phyloP scores from a whole-genome alignment of 2,329 filamentous ascomycete genomes.

The Colletotrichum agaves region DNA sequence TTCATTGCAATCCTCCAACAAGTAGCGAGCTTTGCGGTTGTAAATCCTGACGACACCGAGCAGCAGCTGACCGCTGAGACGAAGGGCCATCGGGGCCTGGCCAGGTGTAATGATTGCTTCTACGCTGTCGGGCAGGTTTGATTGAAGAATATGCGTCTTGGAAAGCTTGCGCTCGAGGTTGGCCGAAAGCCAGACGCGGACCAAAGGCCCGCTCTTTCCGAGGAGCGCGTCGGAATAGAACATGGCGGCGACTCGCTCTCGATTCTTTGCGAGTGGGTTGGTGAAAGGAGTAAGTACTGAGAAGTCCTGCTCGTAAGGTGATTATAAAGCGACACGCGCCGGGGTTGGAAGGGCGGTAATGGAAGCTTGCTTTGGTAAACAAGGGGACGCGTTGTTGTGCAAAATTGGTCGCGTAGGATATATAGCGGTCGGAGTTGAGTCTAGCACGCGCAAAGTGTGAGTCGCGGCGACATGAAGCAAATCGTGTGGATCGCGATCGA shows the following conservation, averaged over 20 bases:
- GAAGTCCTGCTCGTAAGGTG: slow-evolving; percentile 26
- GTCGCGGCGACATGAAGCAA: slow-evolving; percentile 38
- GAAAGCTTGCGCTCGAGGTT: slow-evolving; percentile 98
- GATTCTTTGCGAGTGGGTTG: slow-evolving; percentile 1
- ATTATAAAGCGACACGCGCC: slow-evolving; percentile 36
- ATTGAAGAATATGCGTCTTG: slow-evolving; percentile 94
- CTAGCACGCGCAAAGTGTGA: slow-evolving; percentile 30
- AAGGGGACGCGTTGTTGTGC: slow-evolving; percentile 41
- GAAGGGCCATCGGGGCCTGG: slow-evolving; percentile 93
- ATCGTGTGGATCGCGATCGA: slow-evolving; percentile 28
- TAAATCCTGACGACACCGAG: slow-evolving; percentile 98
- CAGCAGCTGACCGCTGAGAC: slow-evolving; percentile 91
- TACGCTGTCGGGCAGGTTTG: slow-evolving; percentile 94
- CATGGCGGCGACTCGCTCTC: slow-evolving; percentile 66
- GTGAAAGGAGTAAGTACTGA: slow-evolving; percentile 18
- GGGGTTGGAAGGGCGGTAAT: slow-evolving; percentile 25
- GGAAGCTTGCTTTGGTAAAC: slow-evolving; percentile 39
- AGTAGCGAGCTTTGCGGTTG: slow-evolving; percentile 94
- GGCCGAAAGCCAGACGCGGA: slow-evolving; percentile 97
- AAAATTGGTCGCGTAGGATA: slow-evolving; percentile 35
- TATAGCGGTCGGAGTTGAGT: slow-evolving; percentile 24
- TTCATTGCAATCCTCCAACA: slow-evolving; percentile 97
- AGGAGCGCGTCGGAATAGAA: slow-evolving; percentile 98
- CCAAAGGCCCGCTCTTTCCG: slow-evolving; percentile 95
- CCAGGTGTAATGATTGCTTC: slow-evolving; percentile 93